Evolutionary conservation across 1,284 basidiomycete genomes (phyloP), one percentile per base, ranked within the genome.

Genomic region (Sutorius eximius): DNA sequence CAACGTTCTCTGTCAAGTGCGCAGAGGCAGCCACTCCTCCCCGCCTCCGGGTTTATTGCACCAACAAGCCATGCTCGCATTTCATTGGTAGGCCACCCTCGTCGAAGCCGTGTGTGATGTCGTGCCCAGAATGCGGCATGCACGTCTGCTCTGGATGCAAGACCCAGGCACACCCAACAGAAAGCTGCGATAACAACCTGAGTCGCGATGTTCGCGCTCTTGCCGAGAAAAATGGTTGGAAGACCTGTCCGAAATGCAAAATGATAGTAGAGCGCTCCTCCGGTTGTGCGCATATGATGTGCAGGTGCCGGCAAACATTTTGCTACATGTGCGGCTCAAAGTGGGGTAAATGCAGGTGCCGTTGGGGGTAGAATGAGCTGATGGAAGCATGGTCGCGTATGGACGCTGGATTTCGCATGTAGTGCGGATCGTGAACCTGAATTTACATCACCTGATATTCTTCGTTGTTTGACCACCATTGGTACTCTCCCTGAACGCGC

Each of bases 221-320:
- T 30, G 76, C 69, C n/a, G 56, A 64, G 32, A 29, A 58, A 48
- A 54, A 64, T 3, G 70, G 71, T n/a, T 79, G 78, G 77, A 65
- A 71, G 49, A 68, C 70, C 11, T 79, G 76, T 59, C 76, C 78
- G 1, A 67, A 61, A 10, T 79, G 77, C 65, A 61, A 66, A 44
- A 62, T 66, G 49, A 65, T 79, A 34, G 68, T 79, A 51, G 77
- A 79, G 58, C 74, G 75, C 22, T 52, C 55, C 8, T 18, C 40
- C 2, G 77, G 77, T 13, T 79, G 77, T 57, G 58, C 59, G 50
- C 71, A 75, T 52, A 79, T 79, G 70, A 58, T 59, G 20, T 79
- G 78, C 53, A 64, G 72, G 24, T 79, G 77, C 59, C 59, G 59
- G 15, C 64, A 71, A 30, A 47, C 71, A 37, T 79, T 79, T 62